A percentile compares a stretch with the other conserved stretches of the same genome.
phyloP scores from a whole-genome alignment of 176 grass and related monocot genomes.

The Avena insularis region DNA sequence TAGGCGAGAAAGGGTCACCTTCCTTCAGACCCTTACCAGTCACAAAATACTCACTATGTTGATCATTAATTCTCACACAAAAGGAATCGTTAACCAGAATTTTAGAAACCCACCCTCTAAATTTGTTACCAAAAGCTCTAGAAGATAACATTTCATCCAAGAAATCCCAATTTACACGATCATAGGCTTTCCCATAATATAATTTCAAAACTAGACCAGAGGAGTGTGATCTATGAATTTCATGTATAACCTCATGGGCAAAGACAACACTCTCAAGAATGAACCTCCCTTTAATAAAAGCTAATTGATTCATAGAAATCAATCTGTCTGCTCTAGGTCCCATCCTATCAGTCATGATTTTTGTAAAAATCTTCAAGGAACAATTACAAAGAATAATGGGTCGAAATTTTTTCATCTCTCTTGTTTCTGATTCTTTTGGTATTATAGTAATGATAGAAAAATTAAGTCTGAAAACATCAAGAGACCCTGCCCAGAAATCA shows the following conservation, averaged over 20 bases:
- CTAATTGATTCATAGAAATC: not conserved
- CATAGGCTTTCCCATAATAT: not conserved
- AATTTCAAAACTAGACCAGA: not conserved
- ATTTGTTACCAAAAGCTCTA: not conserved
- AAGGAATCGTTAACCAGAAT: too few relatives aligned
- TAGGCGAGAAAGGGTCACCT: not conserved
- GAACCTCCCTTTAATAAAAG: not conserved
- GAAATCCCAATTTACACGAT: not conserved
- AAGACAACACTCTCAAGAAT: not conserved
- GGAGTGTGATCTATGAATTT: not conserved
- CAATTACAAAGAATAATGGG: not conserved
- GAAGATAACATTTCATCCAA: not conserved
- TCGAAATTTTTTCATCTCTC: not conserved
- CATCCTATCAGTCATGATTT: not conserved
- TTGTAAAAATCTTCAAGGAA: not conserved
- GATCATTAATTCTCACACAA: too few relatives aligned
- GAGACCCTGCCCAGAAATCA: not conserved
- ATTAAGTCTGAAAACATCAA: not conserved
- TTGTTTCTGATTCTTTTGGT: not conserved
- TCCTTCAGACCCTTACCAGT: not conserved
- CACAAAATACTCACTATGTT: not conserved
- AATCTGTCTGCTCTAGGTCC: not conserved
- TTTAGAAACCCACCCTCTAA: not conserved
- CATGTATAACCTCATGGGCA: not conserved
- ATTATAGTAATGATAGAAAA: not conserved